Conservation (phyloP, 1,284 basidiomycete genomes). For the Ganoderma sinense region DNA sequence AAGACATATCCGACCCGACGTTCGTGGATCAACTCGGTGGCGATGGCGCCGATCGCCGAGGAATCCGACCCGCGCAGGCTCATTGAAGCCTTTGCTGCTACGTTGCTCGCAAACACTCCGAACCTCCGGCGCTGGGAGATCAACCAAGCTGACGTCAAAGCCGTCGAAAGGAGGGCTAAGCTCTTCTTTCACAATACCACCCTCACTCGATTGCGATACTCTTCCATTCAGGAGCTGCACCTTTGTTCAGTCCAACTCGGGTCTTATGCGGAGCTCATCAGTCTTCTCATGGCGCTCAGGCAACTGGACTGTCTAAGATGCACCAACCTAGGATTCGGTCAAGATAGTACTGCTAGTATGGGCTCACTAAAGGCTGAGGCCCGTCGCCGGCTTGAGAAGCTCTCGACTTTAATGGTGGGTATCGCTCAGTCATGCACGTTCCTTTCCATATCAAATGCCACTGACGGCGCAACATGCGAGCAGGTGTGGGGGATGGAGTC, state of each 20-base stretch:
- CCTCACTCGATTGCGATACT: background rate
- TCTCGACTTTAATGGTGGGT: background rate
- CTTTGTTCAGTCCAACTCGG: background rate
- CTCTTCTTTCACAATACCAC: background rate
- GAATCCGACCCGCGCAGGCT: background rate
- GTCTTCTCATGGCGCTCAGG: background rate
- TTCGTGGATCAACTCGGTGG: background rate
- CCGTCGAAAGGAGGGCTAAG: background rate
- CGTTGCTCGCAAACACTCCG: background rate
- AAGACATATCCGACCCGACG: background rate
- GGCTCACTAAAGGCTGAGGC: background rate
- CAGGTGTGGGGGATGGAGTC: background rate
- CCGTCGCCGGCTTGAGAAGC: background rate
- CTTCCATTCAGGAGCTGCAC: background rate
- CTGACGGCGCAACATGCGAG: no score
- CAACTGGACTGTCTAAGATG: background rate
- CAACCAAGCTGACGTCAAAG: background rate
- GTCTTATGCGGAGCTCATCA: slow-evolving; percentile 5
- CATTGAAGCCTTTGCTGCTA: background rate
- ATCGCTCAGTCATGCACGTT: no score
- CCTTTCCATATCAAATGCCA: background rate
- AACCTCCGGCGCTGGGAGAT: background rate
- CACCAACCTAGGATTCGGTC: background rate
- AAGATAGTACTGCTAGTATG: background rate
- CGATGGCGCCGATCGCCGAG: background rate